Conservation (phyloP, 208 protist species). For the Acanthamoeba lenticulata region DNA sequence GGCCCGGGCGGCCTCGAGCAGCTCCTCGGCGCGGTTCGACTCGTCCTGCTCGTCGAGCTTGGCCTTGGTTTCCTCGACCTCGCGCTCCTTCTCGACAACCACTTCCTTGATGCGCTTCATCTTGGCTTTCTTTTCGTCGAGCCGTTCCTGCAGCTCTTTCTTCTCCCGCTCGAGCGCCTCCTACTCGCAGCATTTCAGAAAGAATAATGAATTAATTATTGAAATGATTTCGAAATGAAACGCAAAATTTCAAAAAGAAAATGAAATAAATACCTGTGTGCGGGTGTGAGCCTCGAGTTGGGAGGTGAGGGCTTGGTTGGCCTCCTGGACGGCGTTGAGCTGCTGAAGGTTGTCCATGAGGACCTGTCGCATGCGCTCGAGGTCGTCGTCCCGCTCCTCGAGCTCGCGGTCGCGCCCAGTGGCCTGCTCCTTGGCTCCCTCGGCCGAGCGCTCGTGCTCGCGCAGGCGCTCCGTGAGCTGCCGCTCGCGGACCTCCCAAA, state of each 20-base stretch:
- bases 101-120: slow-evolving; percentile 12
- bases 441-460: neutral
- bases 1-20: neutral
- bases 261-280: neutral
- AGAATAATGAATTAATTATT: neutral
- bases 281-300: neutral
- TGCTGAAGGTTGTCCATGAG: neutral
- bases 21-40: neutral
- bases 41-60: slow-evolving; percentile 27
- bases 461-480: slow-evolving; percentile 12
- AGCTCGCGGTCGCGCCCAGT: neutral
- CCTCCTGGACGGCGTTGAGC: neutral
- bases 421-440: slow-evolving; percentile 24
- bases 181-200: neutral
- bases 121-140: slow-evolving; percentile 32
- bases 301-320: neutral
- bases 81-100: slow-evolving; percentile 3
- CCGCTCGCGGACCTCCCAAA: slow-evolving; percentile 25
- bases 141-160: neutral
- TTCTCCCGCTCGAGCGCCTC: neutral
- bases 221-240: neutral
- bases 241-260: too few species aligned
- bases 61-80: neutral
- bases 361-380: slow-evolving; percentile 23
- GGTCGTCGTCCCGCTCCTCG: neutral